phyloP scores from a whole-genome alignment of 306 rosid species.

The Acacia melanoxylon region DNA sequence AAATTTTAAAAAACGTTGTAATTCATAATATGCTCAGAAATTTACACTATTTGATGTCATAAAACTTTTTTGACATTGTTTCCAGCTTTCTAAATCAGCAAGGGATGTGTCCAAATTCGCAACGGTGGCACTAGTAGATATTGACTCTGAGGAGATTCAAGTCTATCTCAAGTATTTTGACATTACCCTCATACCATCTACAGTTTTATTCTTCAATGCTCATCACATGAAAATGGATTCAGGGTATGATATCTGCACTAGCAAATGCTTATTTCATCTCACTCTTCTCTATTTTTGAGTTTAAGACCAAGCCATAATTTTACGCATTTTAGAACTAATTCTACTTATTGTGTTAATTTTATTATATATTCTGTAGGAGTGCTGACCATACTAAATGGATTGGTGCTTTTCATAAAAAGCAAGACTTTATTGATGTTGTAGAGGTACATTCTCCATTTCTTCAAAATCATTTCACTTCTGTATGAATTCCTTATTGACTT shows the following conservation, averaged over 20 bases:
- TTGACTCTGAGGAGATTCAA: constrained; percentile 74
- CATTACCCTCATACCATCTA: constrained; percentile 75
- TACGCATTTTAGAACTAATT: background rate
- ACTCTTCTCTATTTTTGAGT: background rate
- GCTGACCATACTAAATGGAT: constrained; percentile 64
- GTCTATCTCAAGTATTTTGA: constrained; percentile 79
- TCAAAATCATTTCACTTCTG: constrained; percentile 2
- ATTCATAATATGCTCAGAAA: background rate
- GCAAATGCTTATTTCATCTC: background rate
- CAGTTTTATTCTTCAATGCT: constrained; percentile 89
- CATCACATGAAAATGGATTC: constrained; percentile 99
- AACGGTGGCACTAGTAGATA: constrained; percentile 66
- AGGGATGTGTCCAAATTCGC: constrained; percentile 88
- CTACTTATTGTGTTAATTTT: background rate
- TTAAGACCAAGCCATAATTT: background rate
- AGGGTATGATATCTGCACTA: constrained; percentile 45
- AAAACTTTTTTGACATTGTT: background rate
- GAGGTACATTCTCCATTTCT: constrained; percentile 44
- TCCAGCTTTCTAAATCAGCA: constrained; percentile 75
- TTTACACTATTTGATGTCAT: background rate
- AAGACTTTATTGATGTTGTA: constrained; percentile 56
- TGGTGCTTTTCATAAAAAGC: constrained; percentile 55
- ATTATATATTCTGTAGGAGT: constrained; percentile 35
- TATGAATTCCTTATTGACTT: constrained; percentile 1
- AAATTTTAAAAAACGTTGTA: background rate